Conservation (phyloP, 2,329 filamentous ascomycete species). For the Cladophialophora psammophila region DNA sequence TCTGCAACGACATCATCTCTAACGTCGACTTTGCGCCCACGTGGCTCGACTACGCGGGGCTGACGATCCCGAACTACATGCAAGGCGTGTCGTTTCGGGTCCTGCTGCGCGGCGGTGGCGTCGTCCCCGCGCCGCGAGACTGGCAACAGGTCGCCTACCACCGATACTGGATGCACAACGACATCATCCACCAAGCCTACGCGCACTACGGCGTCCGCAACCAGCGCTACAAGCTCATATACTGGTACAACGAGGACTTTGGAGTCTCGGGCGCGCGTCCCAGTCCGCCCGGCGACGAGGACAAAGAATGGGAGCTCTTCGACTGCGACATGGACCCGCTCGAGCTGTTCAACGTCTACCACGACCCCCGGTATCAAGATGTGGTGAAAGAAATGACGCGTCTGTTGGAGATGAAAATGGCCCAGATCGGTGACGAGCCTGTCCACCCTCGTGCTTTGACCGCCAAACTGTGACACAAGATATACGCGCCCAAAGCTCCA, state of each 20-base stretch:
- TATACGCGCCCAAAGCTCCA: too few relatives aligned
- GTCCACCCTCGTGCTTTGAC: not conserved
- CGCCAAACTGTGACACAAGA: too few relatives aligned
- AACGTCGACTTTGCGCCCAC: slow-evolving; percentile 64
- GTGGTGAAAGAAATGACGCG: slow-evolving; percentile 52
- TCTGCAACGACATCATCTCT: slow-evolving; percentile 59
- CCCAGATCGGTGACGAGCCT: slow-evolving; percentile 58
- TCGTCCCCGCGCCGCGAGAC: slow-evolving; percentile 39
- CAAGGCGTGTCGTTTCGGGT: slow-evolving; percentile 57
- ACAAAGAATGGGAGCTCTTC: slow-evolving; percentile 63
- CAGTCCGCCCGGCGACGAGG: slow-evolving; percentile 39
- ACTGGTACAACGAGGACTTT: slow-evolving; percentile 63
- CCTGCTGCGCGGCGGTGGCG: slow-evolving; percentile 50
- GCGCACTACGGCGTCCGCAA: slow-evolving; percentile 63
- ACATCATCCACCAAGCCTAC: slow-evolving; percentile 58
- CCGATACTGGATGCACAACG: slow-evolving; percentile 64
- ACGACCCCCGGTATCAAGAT: slow-evolving; percentile 48
- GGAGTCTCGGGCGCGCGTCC: slow-evolving; percentile 55
- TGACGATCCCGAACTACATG: slow-evolving; percentile 58
- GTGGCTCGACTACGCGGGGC: slow-evolving; percentile 56
- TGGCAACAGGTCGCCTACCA: slow-evolving; percentile 64
- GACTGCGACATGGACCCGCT: slow-evolving; percentile 60
- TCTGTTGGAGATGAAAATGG: slow-evolving; percentile 59
- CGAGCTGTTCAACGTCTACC: slow-evolving; percentile 59
- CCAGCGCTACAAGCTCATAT: slow-evolving; percentile 63